Conservation (phyloP, 2,329 filamentous ascomycete species). For the Ophiosphaerella narmari region DNA sequence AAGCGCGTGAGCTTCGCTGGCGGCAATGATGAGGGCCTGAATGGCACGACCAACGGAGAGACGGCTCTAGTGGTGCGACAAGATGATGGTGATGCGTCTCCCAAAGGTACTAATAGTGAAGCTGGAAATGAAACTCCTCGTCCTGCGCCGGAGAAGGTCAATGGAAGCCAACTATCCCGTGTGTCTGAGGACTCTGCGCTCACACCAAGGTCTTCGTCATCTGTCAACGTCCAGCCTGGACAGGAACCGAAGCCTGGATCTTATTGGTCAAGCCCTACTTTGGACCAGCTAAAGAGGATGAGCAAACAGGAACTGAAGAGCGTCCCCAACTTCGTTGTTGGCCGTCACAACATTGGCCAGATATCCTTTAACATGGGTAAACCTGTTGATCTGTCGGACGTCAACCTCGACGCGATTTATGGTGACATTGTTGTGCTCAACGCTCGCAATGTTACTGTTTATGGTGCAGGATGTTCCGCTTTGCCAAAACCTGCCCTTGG, state of each 20-base stretch:
- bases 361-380: constrained; percentile 69
- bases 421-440: constrained; percentile 76
- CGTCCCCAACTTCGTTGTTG: constrained; percentile 77
- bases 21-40: constrained; percentile 48
- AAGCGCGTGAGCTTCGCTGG: constrained; percentile 90
- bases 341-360: constrained; percentile 78
- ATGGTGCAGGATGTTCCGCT: constrained; percentile 52
- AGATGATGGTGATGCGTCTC: constrained; percentile 57
- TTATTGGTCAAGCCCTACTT: constrained; percentile 84
- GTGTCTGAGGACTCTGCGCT: constrained; percentile 72
- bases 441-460: constrained; percentile 84
- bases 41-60: constrained; percentile 48
- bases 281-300: constrained; percentile 78
- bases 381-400: constrained; percentile 75
- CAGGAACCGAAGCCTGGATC: constrained; percentile 66
- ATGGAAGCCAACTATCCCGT: constrained; percentile 75
- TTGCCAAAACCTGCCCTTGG: constrained; percentile 54
- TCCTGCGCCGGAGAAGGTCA: constrained; percentile 72
- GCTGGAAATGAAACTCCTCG: constrained; percentile 45
- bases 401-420: constrained; percentile 80
- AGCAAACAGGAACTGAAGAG: constrained; percentile 76
- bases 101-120: constrained; percentile 54
- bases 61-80: constrained; percentile 57
- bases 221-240: constrained; percentile 33
- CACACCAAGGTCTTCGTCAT: constrained; percentile 39